A percentile compares a stretch with the other conserved stretches of the same genome.
phyloP scores from a whole-genome alignment of 176 grass and related monocot genomes.

The Rhipidocladum racemiflorum region DNA sequence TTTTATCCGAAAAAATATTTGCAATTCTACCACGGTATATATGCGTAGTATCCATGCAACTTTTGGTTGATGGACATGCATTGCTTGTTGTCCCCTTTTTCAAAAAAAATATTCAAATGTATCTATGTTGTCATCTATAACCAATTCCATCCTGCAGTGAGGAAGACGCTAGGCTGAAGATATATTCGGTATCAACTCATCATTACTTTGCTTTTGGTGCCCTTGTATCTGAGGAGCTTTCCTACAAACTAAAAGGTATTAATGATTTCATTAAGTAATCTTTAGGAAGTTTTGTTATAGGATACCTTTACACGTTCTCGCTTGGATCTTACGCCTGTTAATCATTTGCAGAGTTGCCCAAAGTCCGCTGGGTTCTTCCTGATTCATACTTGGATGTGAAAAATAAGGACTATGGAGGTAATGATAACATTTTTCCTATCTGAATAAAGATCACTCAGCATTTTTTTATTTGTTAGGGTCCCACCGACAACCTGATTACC shows the following conservation, averaged over 20 bases:
- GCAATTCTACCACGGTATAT: too few species aligned
- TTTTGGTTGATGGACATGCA: too few species aligned
- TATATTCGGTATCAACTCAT: conserved; percentile 62
- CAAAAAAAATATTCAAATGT: too few species aligned
- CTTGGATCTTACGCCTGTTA: conserved; percentile 16
- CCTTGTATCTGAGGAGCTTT: conserved; percentile 58
- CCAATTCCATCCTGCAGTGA: conserved; percentile 42
- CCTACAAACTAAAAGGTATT: conserved; percentile 54
- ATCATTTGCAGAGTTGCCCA: conserved; percentile 52
- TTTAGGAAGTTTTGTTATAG: neutral
- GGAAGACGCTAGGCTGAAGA: conserved; percentile 62
- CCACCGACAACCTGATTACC: too few species aligned
- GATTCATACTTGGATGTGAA: conserved; percentile 75
- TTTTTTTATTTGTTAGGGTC: too few species aligned
- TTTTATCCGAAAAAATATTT: too few species aligned
- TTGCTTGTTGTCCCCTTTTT: too few species aligned
- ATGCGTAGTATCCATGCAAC: too few species aligned
- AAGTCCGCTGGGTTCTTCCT: conserved; percentile 77
- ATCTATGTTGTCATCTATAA: neutral
- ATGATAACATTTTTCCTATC: too few species aligned
- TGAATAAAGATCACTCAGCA: too few species aligned
- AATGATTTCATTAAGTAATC: neutral
- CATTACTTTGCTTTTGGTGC: conserved; percentile 74
- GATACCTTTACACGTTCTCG: neutral
- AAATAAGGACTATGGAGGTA: conserved; percentile 76